Conservation (phyloP, 106 monocot genomes). For the Dioscorea alata region DNA sequence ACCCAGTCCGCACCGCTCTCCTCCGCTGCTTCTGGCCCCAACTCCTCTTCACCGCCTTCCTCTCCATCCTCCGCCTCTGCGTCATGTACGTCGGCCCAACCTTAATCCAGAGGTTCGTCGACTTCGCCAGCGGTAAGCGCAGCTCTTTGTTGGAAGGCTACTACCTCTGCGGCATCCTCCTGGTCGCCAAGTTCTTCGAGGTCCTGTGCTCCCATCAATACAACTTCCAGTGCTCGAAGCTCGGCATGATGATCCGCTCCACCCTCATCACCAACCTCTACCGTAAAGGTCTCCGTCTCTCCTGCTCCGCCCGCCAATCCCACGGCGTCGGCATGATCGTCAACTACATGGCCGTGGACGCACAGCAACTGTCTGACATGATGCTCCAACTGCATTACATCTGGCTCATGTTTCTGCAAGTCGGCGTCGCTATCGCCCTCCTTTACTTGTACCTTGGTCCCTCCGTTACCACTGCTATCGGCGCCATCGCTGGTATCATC, state of each 20-base stretch:
- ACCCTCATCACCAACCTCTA: conserved; percentile 79
- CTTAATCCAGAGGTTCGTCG: conserved; percentile 75
- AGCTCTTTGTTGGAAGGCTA: conserved; percentile 43
- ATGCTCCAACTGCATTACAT: conserved; percentile 93
- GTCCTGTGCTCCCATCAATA: conserved; percentile 83
- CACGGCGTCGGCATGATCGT: conserved; percentile 96
- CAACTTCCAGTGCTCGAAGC: conserved; percentile 93
- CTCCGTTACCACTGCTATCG: conserved; percentile 39
- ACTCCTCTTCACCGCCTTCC: conserved; percentile 55
- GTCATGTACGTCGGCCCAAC: conserved; percentile 94
- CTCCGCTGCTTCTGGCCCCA: conserved; percentile 74
- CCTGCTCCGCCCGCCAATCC: conserved; percentile 70
- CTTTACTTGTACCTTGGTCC: conserved; percentile 60
- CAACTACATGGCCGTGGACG: conserved; percentile 98
- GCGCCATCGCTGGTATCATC: conserved; percentile 29
- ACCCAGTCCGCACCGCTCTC: conserved; percentile 69
- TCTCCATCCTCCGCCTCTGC: conserved; percentile 50
- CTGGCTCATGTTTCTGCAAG: conserved; percentile 75
- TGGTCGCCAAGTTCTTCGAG: conserved; percentile 73
- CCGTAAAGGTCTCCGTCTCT: conserved; percentile 76
- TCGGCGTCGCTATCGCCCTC: conserved; percentile 39
- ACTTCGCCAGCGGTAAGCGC: conserved; percentile 32
- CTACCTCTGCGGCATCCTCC: conserved; percentile 55
- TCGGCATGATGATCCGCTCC: conserved; percentile 87
- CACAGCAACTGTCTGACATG: conserved; percentile 98